These are phyloP conservation scores for Nephelium lappaceum DNA, from an alignment of 345 rosid genomes.

Conservation along the genomic window DNA sequence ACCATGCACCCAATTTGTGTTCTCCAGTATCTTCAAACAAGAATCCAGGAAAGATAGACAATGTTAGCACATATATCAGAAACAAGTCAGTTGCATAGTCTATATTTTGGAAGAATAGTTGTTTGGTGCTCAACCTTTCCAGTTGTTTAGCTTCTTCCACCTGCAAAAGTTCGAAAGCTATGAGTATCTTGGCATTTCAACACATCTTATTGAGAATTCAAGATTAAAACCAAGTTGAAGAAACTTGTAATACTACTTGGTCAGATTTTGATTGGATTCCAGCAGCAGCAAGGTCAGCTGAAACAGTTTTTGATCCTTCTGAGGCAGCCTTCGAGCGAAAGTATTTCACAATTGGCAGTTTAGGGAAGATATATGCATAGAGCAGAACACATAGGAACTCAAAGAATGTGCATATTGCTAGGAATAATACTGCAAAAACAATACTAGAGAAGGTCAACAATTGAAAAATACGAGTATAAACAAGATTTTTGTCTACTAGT, in stretches of 20 bases:
- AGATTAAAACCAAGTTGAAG: neutral
- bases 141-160: constrained; percentile 34
- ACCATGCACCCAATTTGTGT: constrained; percentile 69
- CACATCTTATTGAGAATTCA: neutral
- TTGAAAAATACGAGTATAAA: neutral
- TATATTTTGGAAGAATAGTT: constrained; percentile 55
- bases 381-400: constrained; percentile 68
- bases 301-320: constrained; percentile 88
- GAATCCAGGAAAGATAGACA: constrained; percentile 88
- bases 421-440: constrained; percentile 62
- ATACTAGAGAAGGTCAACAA: neutral
- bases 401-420: constrained; percentile 67
- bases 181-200: neutral
- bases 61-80: constrained; percentile 66
- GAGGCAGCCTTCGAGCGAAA: constrained; percentile 83
- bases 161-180: constrained; percentile 34
- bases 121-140: constrained; percentile 57
- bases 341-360: constrained; percentile 80
- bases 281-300: constrained; percentile 85
- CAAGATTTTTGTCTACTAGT: neutral
- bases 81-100: constrained; percentile 68
- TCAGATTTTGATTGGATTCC: constrained; percentile 56
- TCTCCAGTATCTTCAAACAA: constrained; percentile 75
- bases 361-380: constrained; percentile 67
- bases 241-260: constrained; percentile 12